phyloP scores from a whole-genome alignment of 495 filamentous ascomycete species.

The Xylaria bambusicola region DNA sequence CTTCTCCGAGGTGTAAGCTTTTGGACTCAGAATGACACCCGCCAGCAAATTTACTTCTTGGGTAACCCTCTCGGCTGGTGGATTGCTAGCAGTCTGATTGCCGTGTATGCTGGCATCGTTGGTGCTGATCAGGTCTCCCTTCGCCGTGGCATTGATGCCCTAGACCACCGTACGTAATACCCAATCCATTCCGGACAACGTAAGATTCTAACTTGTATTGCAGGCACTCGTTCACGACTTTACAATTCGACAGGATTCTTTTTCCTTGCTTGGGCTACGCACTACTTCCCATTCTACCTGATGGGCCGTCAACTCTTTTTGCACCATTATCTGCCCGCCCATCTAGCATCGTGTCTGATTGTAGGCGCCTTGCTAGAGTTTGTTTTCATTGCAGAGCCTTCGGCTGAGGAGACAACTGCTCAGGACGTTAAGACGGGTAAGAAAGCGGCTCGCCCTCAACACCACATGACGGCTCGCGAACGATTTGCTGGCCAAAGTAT shows the following conservation, averaged over 20 bases:
- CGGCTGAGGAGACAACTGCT: constrained; percentile 48
- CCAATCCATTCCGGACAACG: constrained; percentile 1
- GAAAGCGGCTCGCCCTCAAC: constrained; percentile 46
- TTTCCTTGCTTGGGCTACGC: constrained; percentile 96
- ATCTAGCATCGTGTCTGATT: constrained; percentile 89
- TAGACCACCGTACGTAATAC: constrained; percentile 89
- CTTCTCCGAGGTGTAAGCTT: constrained; percentile 94
- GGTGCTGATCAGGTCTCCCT: constrained; percentile 91
- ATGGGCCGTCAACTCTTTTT: constrained; percentile 98
- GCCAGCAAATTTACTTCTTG: constrained; percentile 97
- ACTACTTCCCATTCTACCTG: constrained; percentile 96
- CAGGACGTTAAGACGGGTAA: constrained; percentile 54
- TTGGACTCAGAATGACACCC: constrained; percentile 97
- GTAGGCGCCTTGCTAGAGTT: constrained; percentile 97
- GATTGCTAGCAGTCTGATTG: constrained; percentile 86
- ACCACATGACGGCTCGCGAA: constrained; percentile 72
- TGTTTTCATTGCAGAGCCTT: constrained; percentile 86
- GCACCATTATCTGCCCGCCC: constrained; percentile 95
- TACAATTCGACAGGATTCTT: constrained; percentile 99
- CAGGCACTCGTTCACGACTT: constrained; percentile 85
- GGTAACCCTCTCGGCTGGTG: constrained; percentile 98
- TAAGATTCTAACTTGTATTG: constrained; percentile 24
- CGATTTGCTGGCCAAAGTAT: constrained; percentile 79
- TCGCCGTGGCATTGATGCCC: constrained; percentile 85
- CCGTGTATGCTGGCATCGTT: constrained; percentile 90